Evolutionary conservation across 345 rosid species (phyloP), one percentile per base, ranked within the genome.

Genomic region (Microcos paniculata): DNA sequence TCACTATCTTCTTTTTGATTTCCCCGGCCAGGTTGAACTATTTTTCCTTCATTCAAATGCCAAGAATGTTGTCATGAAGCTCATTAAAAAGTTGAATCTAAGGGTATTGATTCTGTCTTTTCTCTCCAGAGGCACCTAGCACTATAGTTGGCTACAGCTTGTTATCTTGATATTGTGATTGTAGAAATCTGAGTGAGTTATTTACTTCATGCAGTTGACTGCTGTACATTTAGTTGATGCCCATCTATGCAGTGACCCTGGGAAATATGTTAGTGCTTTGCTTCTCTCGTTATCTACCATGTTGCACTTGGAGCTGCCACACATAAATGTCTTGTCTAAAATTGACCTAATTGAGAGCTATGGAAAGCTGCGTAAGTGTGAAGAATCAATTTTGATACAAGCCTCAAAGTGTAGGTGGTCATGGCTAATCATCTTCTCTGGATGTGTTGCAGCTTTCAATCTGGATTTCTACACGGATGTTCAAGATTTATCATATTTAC

Each of bases 11-110:
- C 95, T 92, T 72, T 94, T 96, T 81, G 98, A 94, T 85, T 94
- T 96, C 81, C 98, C 99, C 75, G 97, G 97, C 71, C 99, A 92
- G 85, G 98, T 96, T 78, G 99, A 94, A 80, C 76, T 96, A 35
- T 96, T 88, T 82, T 94, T 92, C 80, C 91, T 88, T 77, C 97
- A 92, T 78, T 78, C 94, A 14, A 91, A 83, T 80, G 92, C 90
- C 84, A 94, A 88, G 84, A 94, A 87, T 63, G 85, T 90, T 67
- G 84, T 92, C 62, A 88, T 78, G 82, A 85, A 82, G 84, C 97
- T 94, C 80, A 87, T 87, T 10, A 92, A 94, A 90, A 89, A 88
- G 76, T 78, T 92, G 80, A 73, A 92, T 79, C 95, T 92, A 70
- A 86, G 89, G 89, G 98, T 94, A 94, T n/a, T 87, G 91, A 16